Base-by-base conservation (phyloP, 2,329 filamentous ascomycete genomes). In the Beauveria sp. region DNA sequence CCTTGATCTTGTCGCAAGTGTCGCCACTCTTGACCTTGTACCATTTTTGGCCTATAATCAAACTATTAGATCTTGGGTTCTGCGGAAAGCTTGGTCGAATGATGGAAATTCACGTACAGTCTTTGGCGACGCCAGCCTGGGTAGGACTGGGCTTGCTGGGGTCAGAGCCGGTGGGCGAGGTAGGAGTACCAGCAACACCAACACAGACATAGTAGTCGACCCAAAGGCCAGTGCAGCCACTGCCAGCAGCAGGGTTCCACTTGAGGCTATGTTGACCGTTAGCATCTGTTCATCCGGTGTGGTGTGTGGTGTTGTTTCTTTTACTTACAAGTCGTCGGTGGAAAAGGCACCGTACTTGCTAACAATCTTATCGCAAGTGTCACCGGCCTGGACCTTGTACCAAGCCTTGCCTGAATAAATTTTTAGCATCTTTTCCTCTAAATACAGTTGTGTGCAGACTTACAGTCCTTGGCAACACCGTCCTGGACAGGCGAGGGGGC, bases 191-290 rank as follows among this genome's bases (percentile, higher is more conserved):
- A 31, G 49, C 26, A 20, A 61, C 50, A 12, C 34, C 80, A 79
- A 63, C 63, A 53, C 63, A 64, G 57, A 61, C 57, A 49, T 63
- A 63, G 61, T 58, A 63, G 34, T 52, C 54, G 12, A 55, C 61
- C 63, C 63, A 64, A 26, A 64, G 53, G n/a, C 61, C 61, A 24
- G 38, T 7, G 61, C 63, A 64, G 62, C 59, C 60, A 4, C 20
- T 48, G 40, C 54, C 60, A n/a, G 52, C 61, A 7, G 61, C 52
- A 12, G 63, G 63, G 54, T 64, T 64, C 63, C 63, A 64, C 22
- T 62, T 40, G 80, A 81, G 60, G 51, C 61, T 62, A 38, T 38
- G 3, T 34, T 38, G 34, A 16, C 34, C 5, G 12, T 22, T 22
- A n/a, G 43, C 34, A 16, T 10, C 14, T n/a, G 10, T 54, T 42